Evolutionary conservation across 768 basidiomycete genomes (phyloP), one percentile per base, ranked within the genome.

Genomic region (Tylopilus vinaceipallidus): DNA sequence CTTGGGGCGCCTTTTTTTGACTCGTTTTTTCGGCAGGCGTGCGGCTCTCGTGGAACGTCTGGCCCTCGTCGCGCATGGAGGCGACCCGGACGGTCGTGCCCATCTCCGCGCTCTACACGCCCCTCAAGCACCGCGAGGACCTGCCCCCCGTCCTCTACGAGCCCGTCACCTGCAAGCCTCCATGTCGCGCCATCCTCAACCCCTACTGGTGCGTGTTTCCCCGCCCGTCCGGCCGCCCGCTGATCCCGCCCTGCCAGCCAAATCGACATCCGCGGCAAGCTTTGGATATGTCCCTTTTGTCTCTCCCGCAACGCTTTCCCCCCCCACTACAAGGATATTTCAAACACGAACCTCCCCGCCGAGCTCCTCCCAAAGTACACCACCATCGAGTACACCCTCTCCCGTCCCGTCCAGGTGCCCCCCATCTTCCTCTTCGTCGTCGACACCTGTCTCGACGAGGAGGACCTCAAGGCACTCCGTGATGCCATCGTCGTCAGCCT

Each of bases 281-380:
- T 99, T 45, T 99, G 97, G 97, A 99, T 98, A 58, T 99, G 97
- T 64, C 97, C 97, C 4, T 98, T 99, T 76, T 99, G 97, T 73
- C 78, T 99, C 45, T 86, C 90, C 30, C 87, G 97, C 52, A 99
- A 98, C 68, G 83, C 95, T 3, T 98, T 99, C 74, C 97, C 97
- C 5, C 90, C 91, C 0, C 95, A 99, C 69, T 99, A 99, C 79
- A 95, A 97, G 73, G 95, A 98, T 66, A 95, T 99, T 57, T 93
- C 94, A 40, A 88, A 88, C 71, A 95, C 90, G 57, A 98, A 98
- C 71, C 81, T 98, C 17, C 97, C 97, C 42, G 88, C 94, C 13
- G 97, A 99, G 68, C 80, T 99, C 26, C 72, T 98, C 33, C 94
- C 95, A 64, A 95, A 97, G 72, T 98, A 98, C 77, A 98, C 97